Evolutionary conservation across 2,329 filamentous ascomycete species (phyloP).

Genomic region (Cladophialophora carrionii): DNA sequence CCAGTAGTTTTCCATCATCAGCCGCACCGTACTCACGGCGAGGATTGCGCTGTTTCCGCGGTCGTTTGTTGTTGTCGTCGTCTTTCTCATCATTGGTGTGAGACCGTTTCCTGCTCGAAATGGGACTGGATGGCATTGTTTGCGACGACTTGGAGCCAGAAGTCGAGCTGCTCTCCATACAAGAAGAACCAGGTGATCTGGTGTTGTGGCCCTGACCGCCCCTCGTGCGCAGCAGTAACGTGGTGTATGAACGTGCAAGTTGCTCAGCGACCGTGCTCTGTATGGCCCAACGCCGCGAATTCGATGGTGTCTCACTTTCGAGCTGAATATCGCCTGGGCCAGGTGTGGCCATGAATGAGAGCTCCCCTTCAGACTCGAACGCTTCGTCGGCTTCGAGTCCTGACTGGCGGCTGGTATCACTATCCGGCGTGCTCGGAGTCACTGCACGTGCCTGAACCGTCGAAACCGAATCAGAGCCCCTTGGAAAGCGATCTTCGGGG

Average conservation of each 20-base stretch:
- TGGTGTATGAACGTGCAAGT: not conserved
- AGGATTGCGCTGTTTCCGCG: not conserved
- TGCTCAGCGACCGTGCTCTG: not conserved
- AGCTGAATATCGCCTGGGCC: not conserved
- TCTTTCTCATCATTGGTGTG: not conserved
- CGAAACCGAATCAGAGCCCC: not conserved
- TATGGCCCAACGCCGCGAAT: not conserved
- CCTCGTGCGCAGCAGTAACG: not conserved
- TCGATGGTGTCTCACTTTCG: not conserved
- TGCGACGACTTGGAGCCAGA: not conserved
- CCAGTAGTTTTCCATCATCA: constrained; percentile 37
- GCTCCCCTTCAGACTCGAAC: constrained; percentile 2
- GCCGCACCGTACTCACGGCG: not conserved
- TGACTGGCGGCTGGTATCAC: not conserved
- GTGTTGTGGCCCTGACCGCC: not conserved
- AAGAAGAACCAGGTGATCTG: not conserved
- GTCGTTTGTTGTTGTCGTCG: not conserved
- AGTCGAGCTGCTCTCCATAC: not conserved
- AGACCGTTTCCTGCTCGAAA: not conserved
- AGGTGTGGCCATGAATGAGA: constrained; percentile 5
- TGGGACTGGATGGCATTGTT: not conserved
- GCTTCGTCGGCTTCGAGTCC: not conserved
- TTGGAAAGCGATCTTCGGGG: not conserved
- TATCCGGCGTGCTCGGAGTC: not conserved
- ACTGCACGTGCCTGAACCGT: not conserved